Evolutionary conservation across 148 eudicot genomes (phyloP), one percentile per base, ranked within the genome.

Genomic region (Limonium bicolor): DNA sequence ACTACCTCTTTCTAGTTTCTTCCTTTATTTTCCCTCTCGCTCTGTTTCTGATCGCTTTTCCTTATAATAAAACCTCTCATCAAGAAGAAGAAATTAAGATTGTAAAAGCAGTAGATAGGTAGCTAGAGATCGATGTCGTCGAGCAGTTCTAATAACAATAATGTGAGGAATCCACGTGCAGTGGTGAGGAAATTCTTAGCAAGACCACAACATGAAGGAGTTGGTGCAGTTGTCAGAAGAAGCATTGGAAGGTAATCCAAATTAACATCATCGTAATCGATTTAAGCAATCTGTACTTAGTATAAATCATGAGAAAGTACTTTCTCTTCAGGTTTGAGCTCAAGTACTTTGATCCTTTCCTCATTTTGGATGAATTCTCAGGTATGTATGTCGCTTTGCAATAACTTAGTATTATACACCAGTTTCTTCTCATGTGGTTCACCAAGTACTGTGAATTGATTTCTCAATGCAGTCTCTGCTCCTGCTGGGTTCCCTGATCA

Each of bases 401-500:
- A 0, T 20, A 41, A 4, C 20, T 41, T 31, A 4, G 2, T 6
- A 14, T 9, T 2, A 17, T 30, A 47, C 13, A 1, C 24, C 14
- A 4, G 43, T 41, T 14, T 16, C 4, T 6, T 12, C 33, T 21
- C 25, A 28, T 1, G 17, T 60, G 7, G 18, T 20, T 8, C 39
- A 18, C 3, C 32, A 36, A 38, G n/a, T 4, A 26, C 0, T 18
- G 3, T 3, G 34, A 21, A 30, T 50, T n/a, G n/a, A n/a, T n/a
- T n/a, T n/a, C n/a, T n/a, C n/a, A n/a, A 11, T 62, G 36, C 66
- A 86, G 96, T 82, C 26, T 43, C 88, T 52, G 85, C 88, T 50
- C 94, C 94, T 21, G 84, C 78, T 68, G 96, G 88, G 32, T 86
- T 86, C 59, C 94, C 96, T 53, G 96, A 86, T 76, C 96, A 86